Evolutionary conservation across 768 basidiomycete species (phyloP), one percentile per base, ranked within the genome.

Genomic region (Lentinula lateritia): DNA sequence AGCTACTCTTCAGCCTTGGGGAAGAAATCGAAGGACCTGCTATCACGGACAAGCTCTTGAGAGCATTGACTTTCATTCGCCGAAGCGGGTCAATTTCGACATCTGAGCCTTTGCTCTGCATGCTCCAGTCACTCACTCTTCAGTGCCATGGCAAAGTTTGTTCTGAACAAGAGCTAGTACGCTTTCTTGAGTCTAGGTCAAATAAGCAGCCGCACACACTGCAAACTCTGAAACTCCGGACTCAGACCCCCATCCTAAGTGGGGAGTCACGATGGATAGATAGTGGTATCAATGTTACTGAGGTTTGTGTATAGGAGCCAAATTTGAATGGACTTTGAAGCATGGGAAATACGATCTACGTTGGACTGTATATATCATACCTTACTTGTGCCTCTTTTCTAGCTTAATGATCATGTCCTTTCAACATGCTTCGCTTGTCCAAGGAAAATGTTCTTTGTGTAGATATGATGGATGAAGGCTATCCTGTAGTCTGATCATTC

Each of bases 141-240:
- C 70, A 77, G 55, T 75, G 75, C 58, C 66, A 70, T 55, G 78
- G 78, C n/a, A 70, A 67, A 32, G 63, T 58, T 1, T 73, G 71
- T 63, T 67, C 66, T n/a, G 61, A 68, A 50, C 20, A 54, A 5
- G 61, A 54, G 7, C 57, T 79, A 12, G 50, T 73, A 34, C 66
- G 70, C 2, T 66, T 78, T 50, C 63, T 80, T 18, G 63, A 72
- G 20, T 76, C 77, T 42, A 70, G 76, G 50, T 48, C 52, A 48
- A 54, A 50, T 10, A 38, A 32, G 34, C 28, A 10, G 45, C 36
- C 36, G 20, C 34, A 55, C 61, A 46, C 34, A 58, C 12, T 67
- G 76, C n/a, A 65, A 68, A 50, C 58, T 61, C 15, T 68, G 76
- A 52, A 66, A 67, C 20, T 61, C 77, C 46, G 54, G 71, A 63